Conservation (phyloP, 2,329 filamentous ascomycete genomes). For the Ophiostoma sp. region DNA sequence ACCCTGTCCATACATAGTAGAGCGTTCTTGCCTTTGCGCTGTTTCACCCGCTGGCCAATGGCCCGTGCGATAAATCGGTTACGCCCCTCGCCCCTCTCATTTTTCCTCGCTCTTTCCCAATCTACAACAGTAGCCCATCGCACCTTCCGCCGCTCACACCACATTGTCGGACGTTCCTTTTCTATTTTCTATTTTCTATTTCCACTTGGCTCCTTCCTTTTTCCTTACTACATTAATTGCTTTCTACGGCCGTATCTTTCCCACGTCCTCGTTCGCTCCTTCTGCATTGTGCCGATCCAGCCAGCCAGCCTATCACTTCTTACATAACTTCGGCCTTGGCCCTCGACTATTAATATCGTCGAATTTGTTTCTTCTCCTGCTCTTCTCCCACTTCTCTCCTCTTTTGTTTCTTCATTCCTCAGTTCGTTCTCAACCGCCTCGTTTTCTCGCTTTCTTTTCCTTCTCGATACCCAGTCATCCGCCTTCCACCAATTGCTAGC, state of each 20-base stretch:
- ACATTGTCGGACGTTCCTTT: slow-evolving; percentile 11
- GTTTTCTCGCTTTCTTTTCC: background rate
- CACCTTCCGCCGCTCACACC: slow-evolving; percentile 5
- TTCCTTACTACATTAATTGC: too few relatives aligned
- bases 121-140: background rate
- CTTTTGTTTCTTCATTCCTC: background rate
- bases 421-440: background rate
- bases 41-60: slow-evolving; percentile 22
- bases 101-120: slow-evolving; percentile 13
- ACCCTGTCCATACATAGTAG: background rate
- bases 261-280: background rate
- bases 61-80: slow-evolving; percentile 17
- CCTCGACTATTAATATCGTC: background rate
- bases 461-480: background rate
- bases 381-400: background rate
- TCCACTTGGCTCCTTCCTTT: background rate
- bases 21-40: background rate
- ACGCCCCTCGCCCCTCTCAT: slow-evolving; percentile 2
- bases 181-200: background rate
- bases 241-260: background rate
- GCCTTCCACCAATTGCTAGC: background rate
- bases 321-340: background rate
- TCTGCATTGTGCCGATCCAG: slow-evolving; percentile 1
- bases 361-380: background rate
- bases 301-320: background rate